A percentile compares a stretch with the other conserved stretches of the same genome.
phyloP scores from a whole-genome alignment of 192 early-diverging fungal species.

The Powellomyces hirtus region DNA sequence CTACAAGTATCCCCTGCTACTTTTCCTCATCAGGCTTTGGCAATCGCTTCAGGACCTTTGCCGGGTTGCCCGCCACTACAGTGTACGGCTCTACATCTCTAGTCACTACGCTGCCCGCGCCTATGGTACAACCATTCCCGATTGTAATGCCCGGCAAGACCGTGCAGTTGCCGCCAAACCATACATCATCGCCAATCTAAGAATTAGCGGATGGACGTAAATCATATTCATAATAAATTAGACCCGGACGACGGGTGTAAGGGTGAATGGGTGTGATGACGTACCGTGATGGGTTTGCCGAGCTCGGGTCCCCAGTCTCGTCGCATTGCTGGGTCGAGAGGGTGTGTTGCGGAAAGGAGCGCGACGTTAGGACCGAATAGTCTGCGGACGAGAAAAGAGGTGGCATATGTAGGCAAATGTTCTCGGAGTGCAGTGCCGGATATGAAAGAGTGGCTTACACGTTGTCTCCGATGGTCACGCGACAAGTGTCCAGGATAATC shows the following conservation, averaged over 20 bases:
- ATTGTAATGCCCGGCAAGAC: conserved; percentile 87
- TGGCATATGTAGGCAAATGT: conserved; percentile 50
- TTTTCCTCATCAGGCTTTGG: conserved; percentile 12
- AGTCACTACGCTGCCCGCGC: conserved; percentile 85
- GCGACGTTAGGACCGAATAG: conserved; percentile 77
- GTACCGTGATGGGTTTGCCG: conserved; percentile 34
- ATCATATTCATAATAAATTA: neutral
- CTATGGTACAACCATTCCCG: conserved; percentile 66
- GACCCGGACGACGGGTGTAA: neutral
- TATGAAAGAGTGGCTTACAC: conserved; percentile 42
- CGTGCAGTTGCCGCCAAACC: conserved; percentile 80
- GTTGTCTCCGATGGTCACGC: conserved; percentile 72
- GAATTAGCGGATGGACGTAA: neutral
- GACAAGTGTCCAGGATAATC: conserved; percentile 70
- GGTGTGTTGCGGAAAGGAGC: conserved; percentile 71
- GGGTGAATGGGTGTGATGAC: neutral
- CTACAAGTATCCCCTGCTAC: no score
- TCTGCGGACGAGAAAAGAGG: neutral
- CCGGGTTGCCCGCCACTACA: conserved; percentile 86
- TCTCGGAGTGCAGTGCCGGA: neutral
- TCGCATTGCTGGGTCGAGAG: conserved; percentile 39
- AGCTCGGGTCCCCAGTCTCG: conserved; percentile 30
- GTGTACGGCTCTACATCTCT: conserved; percentile 77
- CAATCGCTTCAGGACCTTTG: conserved; percentile 65
- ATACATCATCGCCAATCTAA: conserved; percentile 80